phyloP scores from a whole-genome alignment of 257 asterid species.

The Solanum medicagineum region DNA sequence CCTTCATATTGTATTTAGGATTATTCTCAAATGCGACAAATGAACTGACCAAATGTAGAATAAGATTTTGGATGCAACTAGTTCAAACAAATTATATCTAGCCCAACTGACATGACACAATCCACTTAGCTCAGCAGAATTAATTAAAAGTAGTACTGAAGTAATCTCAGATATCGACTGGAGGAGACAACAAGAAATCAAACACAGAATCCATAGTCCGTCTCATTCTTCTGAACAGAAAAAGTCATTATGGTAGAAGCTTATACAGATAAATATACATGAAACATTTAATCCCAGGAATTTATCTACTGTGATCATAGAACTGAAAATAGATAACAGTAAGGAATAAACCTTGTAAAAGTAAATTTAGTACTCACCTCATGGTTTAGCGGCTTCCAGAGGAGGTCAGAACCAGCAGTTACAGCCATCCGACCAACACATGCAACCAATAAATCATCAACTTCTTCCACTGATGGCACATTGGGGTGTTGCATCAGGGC shows the following conservation, averaged over 20 bases:
- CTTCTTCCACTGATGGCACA: constrained; percentile 58
- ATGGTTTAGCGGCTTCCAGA: constrained; percentile 88
- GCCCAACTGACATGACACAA: not conserved
- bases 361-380: constrained; percentile 37
- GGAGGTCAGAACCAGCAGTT: constrained; percentile 82
- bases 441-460: constrained; percentile 55
- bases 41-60: not conserved
- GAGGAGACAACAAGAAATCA: not conserved
- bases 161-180: not conserved
- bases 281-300: not conserved
- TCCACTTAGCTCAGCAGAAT: not conserved
- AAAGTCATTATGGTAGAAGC: not conserved
- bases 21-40: not conserved
- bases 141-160: not conserved
- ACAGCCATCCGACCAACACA: constrained; percentile 93
- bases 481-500: constrained; percentile 29
- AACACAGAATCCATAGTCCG: not conserved
- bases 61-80: not conserved
- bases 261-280: not conserved
- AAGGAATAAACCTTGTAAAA: not conserved
- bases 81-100: not conserved
- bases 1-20: not conserved
- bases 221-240: not conserved
- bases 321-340: not conserved
- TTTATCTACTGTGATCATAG: not conserved